Base-by-base conservation (phyloP, 345 rosid genomes). In the Populus deltoides region DNA sequence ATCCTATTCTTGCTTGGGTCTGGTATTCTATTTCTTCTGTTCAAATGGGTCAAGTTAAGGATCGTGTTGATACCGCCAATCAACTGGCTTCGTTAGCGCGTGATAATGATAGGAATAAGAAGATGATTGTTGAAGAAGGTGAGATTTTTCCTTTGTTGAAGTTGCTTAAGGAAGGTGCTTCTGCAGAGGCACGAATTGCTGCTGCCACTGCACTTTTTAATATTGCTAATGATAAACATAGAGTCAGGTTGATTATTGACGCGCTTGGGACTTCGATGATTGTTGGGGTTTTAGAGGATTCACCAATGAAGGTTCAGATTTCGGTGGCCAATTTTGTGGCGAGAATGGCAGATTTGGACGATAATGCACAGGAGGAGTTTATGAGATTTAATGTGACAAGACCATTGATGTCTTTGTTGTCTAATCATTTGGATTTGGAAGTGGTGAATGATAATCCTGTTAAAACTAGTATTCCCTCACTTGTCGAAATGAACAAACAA, bases 1-100 rank as follows among this genome's bases (percentile, higher is more conserved):
- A 91, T 77, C 94, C 94, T 0, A 89, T 88, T 49, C 86, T 91
- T 25, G 91, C 91, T 18, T 88, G 92, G 92, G 90, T 91, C 4
- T 91, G 94, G 94, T 79, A 86, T 70, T 79, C 38, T 24, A 85
- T 91, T 20, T 85, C 88, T 12, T 81, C 88, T 1, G 70, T 91
- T 33, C 89, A 86, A 74, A 86, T 85, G 90, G 92, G 89, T 18
- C 86, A 83, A 75, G 75, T 77, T 4, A 84, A 81, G 72, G 87
- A 86, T 45, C 84, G 89, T 3, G 78, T 76, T 35, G 91, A 88
- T 25, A 90, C 91, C 0, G 94, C 90, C 38, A 87, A 83, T 24
- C 83, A 78, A 51, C 88, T 91, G 7, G 89, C 89, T 6, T 83
- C 91, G 18, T 55, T 91, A 41, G 92, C 92, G 0, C 57, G 71